Conservation (phyloP, 108 stramenopile species). For the Skeletonema grethae region DNA sequence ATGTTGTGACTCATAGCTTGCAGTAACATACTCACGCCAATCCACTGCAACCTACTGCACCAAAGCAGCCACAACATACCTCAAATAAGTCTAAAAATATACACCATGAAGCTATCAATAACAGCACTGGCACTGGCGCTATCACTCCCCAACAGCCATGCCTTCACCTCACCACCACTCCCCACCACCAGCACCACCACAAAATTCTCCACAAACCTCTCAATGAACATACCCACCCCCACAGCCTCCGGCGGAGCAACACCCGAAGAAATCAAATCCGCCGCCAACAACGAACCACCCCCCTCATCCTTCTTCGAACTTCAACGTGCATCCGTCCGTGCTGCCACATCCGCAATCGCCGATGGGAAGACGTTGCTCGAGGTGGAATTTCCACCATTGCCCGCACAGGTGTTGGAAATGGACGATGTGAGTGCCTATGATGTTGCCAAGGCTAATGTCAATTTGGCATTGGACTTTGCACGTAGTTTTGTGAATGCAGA, state of each 20-base stretch:
- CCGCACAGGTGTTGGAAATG: slow-evolving; percentile 88
- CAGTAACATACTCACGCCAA: too few species aligned
- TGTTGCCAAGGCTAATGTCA: slow-evolving; percentile 89
- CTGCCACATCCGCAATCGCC: slow-evolving; percentile 62
- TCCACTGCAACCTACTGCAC: too few species aligned
- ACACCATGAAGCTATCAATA: slow-evolving; percentile 1
- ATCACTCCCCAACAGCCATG: background rate
- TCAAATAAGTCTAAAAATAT: too few species aligned
- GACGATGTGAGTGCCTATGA: slow-evolving; percentile 92
- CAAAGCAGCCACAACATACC: too few species aligned
- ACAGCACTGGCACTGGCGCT: background rate
- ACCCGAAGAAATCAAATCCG: slow-evolving; percentile 54
- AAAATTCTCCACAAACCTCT: background rate
- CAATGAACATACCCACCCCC: slow-evolving; percentile 45
- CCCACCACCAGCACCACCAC: background rate
- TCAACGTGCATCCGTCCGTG: slow-evolving; percentile 68
- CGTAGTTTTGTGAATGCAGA: slow-evolving; percentile 61
- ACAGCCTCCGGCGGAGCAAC: slow-evolving; percentile 42
- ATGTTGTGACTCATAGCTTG: too few species aligned
- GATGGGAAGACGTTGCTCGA: slow-evolving; percentile 89
- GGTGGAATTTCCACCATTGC: slow-evolving; percentile 92
- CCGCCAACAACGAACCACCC: slow-evolving; percentile 60
- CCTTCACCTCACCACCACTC: background rate
- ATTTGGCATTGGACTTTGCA: slow-evolving; percentile 89
- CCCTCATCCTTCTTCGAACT: slow-evolving; percentile 77